A percentile compares a stretch with the other conserved stretches of the same genome.
These are phyloP conservation scores for Neltuma alba DNA, from an alignment of 306 rosid species.

Conservation along the genomic window DNA sequence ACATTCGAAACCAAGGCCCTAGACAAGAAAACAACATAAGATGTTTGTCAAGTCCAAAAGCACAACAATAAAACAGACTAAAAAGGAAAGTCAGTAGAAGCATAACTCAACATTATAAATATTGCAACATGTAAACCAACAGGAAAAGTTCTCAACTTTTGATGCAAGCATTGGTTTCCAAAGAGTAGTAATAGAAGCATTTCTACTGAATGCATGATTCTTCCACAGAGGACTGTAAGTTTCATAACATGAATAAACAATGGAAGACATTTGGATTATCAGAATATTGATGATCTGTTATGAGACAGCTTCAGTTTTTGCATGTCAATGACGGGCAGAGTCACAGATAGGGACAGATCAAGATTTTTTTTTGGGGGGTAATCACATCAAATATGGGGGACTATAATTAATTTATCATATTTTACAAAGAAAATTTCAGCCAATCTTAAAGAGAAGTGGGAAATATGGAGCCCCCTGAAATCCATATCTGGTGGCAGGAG, in stretches of 20 bases:
- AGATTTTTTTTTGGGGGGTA: neutral
- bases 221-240: neutral
- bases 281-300: neutral
- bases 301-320: neutral
- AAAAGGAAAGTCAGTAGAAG: neutral
- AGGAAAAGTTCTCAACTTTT: neutral
- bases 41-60: slow-evolving; percentile 24
- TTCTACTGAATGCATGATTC: neutral
- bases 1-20: slow-evolving; percentile 66
- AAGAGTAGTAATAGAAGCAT: neutral
- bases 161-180: neutral
- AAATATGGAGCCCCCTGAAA: neutral
- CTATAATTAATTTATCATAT: too few relatives aligned
- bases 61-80: neutral
- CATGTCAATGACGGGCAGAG: neutral
- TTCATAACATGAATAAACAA: neutral
- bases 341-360: neutral
- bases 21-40: slow-evolving; percentile 20
- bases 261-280: neutral
- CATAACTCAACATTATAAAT: neutral
- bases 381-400: neutral
- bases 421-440: neutral
- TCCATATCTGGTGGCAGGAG: neutral
- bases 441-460: neutral
- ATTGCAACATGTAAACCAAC: slow-evolving; percentile 18